phyloP scores from a whole-genome alignment of 139 green algal species.

The Chlorella sorokiniana region DNA sequence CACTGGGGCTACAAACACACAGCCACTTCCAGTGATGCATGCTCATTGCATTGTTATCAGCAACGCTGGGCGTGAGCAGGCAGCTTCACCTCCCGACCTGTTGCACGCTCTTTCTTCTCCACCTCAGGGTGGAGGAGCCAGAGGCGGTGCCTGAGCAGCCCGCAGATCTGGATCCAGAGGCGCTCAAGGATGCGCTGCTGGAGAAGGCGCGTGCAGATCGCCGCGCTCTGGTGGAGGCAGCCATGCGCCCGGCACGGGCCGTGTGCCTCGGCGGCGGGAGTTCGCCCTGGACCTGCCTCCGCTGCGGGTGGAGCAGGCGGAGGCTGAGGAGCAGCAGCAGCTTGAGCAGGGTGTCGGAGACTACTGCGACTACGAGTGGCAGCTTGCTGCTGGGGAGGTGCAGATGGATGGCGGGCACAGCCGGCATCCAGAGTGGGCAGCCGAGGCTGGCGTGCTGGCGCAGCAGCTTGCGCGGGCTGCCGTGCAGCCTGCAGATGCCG shows the following conservation, averaged over 20 bases:
- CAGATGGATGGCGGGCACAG: too few species aligned
- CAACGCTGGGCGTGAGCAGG: too few species aligned
- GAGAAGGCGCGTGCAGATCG: conserved; percentile 39
- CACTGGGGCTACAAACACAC: background rate
- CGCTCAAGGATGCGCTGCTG: conserved; percentile 41
- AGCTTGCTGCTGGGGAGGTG: too few species aligned
- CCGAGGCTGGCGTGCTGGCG: background rate
- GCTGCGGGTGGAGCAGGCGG: background rate
- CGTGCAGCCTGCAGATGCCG: background rate
- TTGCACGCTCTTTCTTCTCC: too few species aligned
- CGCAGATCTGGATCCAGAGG: conserved; percentile 27
- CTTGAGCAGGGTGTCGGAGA: conserved; percentile 30
- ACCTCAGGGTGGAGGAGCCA: background rate
- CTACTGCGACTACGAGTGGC: too few species aligned
- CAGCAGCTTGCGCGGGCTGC: background rate
- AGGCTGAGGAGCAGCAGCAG: background rate
- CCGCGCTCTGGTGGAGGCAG: background rate
- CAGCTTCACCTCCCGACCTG: too few species aligned
- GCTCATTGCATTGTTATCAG: background rate
- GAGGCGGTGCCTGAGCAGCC: background rate
- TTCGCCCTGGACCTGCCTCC: conserved; percentile 4
- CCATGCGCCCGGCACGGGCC: conserved; percentile 15
- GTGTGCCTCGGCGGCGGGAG: conserved; percentile 10
- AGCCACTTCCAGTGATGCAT: background rate
- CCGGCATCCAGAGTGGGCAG: background rate